These are phyloP conservation scores for Solanum ossicruentum DNA, from an alignment of 257 asterid species.

Conservation along the genomic window DNA sequence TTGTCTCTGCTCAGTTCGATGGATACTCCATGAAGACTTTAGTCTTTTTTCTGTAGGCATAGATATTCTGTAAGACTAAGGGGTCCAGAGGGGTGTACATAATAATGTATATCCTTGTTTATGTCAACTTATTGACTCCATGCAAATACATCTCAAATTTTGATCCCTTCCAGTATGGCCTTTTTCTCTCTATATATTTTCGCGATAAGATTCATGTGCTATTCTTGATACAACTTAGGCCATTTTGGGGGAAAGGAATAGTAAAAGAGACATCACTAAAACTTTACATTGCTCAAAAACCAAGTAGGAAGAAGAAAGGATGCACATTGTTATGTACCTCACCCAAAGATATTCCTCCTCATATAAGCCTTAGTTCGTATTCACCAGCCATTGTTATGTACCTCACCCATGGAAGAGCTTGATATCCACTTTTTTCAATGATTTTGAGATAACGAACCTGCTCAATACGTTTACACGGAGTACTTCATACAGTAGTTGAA, in stretches of 20 bases:
- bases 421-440: conserved; percentile 84
- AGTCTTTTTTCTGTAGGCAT: not conserved
- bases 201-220: not conserved
- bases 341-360: not conserved
- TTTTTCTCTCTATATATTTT: not conserved
- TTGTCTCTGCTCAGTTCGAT: conserved; percentile 25
- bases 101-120: not conserved
- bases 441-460: conserved; percentile 83
- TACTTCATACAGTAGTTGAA: not conserved
- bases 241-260: not conserved
- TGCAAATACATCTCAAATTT: not conserved
- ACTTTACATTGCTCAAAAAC: not conserved
- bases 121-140: not conserved
- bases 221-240: not conserved
- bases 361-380: conserved; percentile 64
- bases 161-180: not conserved
- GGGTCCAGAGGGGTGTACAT: not conserved
- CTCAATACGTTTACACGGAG: not conserved
- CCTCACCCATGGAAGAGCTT: conserved; percentile 90
- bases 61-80: not conserved
- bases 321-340: not conserved
- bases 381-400: conserved; percentile 92
- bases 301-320: not conserved
- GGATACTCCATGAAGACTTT: not conserved
- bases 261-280: not conserved